phyloP scores from a whole-genome alignment of 305 asterid species.

The Solanum hybrid region DNA sequence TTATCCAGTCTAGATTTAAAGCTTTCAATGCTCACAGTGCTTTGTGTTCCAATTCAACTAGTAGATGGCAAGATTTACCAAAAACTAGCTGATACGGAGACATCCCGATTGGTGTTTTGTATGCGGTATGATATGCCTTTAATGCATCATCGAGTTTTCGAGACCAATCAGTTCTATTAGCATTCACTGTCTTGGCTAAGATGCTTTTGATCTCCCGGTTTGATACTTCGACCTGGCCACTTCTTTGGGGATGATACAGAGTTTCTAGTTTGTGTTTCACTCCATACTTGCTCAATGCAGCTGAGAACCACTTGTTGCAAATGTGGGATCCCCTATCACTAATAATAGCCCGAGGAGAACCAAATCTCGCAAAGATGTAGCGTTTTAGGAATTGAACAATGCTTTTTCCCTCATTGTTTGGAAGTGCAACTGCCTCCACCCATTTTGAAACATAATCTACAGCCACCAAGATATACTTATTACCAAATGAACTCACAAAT shows the following conservation, averaged over 20 bases:
- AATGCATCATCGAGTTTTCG: not conserved
- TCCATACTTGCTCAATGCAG: not conserved
- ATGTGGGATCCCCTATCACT: no score
- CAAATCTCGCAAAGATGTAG: not conserved
- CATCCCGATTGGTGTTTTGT: not conserved
- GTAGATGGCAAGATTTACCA: not conserved
- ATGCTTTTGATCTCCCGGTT: not conserved
- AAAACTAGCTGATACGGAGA: not conserved
- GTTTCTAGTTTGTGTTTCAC: not conserved
- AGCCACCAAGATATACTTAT: not conserved
- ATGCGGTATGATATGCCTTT: not conserved
- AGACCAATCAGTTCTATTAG: not conserved
- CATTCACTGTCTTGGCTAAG: not conserved
- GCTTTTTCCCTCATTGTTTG: not conserved
- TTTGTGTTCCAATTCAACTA: not conserved
- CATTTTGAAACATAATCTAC: not conserved
- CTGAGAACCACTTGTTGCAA: not conserved
- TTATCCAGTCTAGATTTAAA: not conserved
- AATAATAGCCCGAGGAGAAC: not conserved
- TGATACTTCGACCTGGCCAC: not conserved
- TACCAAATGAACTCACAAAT: not conserved
- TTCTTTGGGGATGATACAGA: not conserved
- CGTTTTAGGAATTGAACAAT: not conserved
- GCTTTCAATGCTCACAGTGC: not conserved
- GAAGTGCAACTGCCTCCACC: not conserved